Conservation (phyloP, 179 eudicot genomes). For the Vitellaria paradoxa region DNA sequence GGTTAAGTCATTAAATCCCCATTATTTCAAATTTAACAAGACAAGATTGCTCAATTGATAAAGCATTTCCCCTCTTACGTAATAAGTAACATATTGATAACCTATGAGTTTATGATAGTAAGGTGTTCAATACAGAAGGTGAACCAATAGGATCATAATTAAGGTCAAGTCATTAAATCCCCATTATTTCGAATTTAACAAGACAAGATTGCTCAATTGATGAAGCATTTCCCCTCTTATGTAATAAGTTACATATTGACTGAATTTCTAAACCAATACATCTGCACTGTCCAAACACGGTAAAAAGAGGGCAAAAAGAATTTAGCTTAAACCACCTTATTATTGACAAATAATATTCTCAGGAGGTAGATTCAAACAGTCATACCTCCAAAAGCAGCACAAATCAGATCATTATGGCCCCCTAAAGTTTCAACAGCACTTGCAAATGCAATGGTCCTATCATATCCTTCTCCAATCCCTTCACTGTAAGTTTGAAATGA, state of each 20-base stretch:
- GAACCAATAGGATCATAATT: not conserved
- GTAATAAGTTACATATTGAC: not conserved
- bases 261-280: not conserved
- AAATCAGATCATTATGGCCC: conserved; percentile 69
- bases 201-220: not conserved
- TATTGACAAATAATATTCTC: not conserved
- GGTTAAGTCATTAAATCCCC: not conserved
- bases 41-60: conserved; percentile 1
- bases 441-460: conserved; percentile 77
- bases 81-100: not conserved
- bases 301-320: not conserved
- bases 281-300: not conserved
- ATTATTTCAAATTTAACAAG: not conserved
- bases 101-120: not conserved
- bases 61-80: not conserved
- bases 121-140: not conserved
- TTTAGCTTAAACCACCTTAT: no score
- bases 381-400: conserved; percentile 81
- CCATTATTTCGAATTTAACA: not conserved
- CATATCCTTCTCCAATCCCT: conserved; percentile 94
- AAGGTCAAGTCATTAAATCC: not conserved
- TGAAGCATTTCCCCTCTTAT: not conserved
- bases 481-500: conserved; percentile 47
- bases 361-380: not conserved
- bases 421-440: conserved; percentile 74